These are phyloP conservation scores for Vigna hirtella DNA, from an alignment of 306 rosid species.

Conservation along the genomic window DNA sequence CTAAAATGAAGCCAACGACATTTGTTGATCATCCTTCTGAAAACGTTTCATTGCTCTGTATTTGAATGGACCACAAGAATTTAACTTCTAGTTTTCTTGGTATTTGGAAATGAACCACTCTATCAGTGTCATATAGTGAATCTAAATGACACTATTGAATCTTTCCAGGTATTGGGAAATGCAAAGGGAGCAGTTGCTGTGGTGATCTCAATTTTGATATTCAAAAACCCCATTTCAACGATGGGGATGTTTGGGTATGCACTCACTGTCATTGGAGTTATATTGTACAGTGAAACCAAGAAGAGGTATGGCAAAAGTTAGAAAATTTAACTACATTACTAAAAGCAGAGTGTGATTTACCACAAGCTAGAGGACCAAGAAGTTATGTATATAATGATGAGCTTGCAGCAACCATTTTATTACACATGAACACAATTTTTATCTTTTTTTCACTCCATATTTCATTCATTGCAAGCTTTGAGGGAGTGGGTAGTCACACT, in stretches of 20 bases:
- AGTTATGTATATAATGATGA: constrained; percentile 18
- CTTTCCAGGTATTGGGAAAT: constrained; percentile 57
- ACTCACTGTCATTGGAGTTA: constrained; percentile 54
- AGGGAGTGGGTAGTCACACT: neutral
- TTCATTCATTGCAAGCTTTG: constrained; percentile 15
- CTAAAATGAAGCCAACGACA: neutral
- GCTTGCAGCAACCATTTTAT: constrained; percentile 9
- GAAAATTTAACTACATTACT: constrained; percentile 7
- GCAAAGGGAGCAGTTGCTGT: constrained; percentile 69
- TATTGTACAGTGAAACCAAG: constrained; percentile 56
- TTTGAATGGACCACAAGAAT: neutral
- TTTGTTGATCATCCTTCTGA: neutral
- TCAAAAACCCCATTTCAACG: constrained; percentile 56
- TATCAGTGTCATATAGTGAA: neutral
- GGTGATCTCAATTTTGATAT: constrained; percentile 58
- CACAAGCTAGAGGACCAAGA: constrained; percentile 12
- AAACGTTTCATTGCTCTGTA: neutral
- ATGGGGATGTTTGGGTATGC: constrained; percentile 60
- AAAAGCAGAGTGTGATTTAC: constrained; percentile 1
- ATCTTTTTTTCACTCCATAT: neutral
- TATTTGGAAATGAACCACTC: neutral
- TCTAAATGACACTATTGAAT: constrained; percentile 12
- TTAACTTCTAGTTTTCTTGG: neutral
- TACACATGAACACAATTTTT: neutral
- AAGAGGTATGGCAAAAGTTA: constrained; percentile 46